Percentiles rank a stretch among this genome's conserved stretches.
Evolutionary conservation across 768 basidiomycete genomes (phyloP).

Genomic region (Russula sp.): DNA sequence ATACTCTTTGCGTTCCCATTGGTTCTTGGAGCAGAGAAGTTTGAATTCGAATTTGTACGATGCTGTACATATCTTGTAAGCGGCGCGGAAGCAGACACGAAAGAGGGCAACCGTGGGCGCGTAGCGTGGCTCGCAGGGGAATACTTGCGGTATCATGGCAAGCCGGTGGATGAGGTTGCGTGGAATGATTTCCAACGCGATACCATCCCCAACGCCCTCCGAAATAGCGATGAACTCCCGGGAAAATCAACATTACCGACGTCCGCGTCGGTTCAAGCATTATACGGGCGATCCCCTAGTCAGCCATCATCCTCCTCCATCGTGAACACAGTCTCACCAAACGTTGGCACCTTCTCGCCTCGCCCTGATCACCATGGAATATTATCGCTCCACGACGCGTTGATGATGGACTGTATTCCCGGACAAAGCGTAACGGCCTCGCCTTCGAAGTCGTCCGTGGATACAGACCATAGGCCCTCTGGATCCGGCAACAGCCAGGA

Average conservation of each 20-base stretch:
- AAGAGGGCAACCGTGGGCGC: conserved; percentile 42
- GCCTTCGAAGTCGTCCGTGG: conserved; percentile 26
- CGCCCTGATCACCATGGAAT: conserved; percentile 21
- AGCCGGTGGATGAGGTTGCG: conserved; percentile 47
- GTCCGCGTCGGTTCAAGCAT: conserved; percentile 52
- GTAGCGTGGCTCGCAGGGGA: conserved; percentile 64
- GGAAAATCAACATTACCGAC: conserved; percentile 38
- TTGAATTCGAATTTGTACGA: conserved; percentile 69
- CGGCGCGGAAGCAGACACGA: conserved; percentile 47
- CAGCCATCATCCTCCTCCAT: conserved; percentile 19
- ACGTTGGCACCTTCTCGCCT: conserved; percentile 35
- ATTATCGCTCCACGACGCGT: conserved; percentile 19
- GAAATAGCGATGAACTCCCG: conserved; percentile 29
- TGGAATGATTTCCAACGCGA: conserved; percentile 62
- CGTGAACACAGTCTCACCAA: conserved; percentile 36
- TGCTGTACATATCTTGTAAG: conserved; percentile 63
- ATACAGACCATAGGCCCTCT: conserved; percentile 30
- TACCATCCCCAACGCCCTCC: conserved; percentile 44
- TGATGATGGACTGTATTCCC: conserved; percentile 12
- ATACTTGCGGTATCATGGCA: conserved; percentile 59
- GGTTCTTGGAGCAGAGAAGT: conserved; percentile 50
- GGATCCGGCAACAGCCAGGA: conserved; percentile 29
- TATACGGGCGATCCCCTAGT: conserved; percentile 51
- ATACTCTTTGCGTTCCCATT: conserved; percentile 60
- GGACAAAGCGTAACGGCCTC: neutral